A percentile compares a stretch with the other conserved stretches of the same genome.
Evolutionary conservation across 2,329 filamentous ascomycete species (phyloP).

Genomic region (Colletotrichum tanaceti): DNA sequence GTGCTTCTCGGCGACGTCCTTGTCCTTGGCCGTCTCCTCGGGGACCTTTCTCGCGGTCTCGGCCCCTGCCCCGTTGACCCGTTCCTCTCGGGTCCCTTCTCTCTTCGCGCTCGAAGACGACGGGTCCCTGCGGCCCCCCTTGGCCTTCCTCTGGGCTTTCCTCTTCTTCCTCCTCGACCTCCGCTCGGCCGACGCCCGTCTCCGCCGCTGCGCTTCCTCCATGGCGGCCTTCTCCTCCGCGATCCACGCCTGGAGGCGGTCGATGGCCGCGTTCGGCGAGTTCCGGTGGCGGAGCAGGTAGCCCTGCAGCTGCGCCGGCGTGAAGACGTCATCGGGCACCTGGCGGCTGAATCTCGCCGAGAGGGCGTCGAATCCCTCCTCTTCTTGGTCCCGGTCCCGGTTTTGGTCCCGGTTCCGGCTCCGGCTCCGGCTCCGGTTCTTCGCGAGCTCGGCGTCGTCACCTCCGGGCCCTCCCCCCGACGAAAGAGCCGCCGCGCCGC

Average conservation of each 20-base stretch:
- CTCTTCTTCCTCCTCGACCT: slow-evolving; percentile 30
- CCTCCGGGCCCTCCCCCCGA: too few relatives aligned
- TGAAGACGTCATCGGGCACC: slow-evolving; percentile 27
- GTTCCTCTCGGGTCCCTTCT: neutral
- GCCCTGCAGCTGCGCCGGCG: slow-evolving; percentile 34
- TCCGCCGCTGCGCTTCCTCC: slow-evolving; percentile 29
- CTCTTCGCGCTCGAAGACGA: neutral
- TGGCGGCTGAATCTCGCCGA: slow-evolving; percentile 17
- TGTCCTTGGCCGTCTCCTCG: neutral
- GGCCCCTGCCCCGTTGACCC: neutral
- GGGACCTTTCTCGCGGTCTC: neutral
- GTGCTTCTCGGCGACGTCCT: neutral
- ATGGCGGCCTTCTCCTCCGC: slow-evolving; percentile 28
- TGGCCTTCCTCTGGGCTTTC: slow-evolving; percentile 15
- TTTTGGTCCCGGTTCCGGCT: too few relatives aligned
- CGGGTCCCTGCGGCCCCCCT: slow-evolving; percentile 21
- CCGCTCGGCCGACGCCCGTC: slow-evolving; percentile 7
- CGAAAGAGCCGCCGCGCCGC: neutral
- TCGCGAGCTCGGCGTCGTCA: neutral
- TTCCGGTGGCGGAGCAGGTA: slow-evolving; percentile 31
- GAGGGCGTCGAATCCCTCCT: neutral
- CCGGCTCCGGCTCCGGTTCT: too few relatives aligned
- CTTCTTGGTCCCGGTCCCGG: too few relatives aligned
- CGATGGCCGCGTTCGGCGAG: neutral
- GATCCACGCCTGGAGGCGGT: slow-evolving; percentile 8